Conservation (phyloP, 441 rosid species). For the Macaranga tanarius region DNA sequence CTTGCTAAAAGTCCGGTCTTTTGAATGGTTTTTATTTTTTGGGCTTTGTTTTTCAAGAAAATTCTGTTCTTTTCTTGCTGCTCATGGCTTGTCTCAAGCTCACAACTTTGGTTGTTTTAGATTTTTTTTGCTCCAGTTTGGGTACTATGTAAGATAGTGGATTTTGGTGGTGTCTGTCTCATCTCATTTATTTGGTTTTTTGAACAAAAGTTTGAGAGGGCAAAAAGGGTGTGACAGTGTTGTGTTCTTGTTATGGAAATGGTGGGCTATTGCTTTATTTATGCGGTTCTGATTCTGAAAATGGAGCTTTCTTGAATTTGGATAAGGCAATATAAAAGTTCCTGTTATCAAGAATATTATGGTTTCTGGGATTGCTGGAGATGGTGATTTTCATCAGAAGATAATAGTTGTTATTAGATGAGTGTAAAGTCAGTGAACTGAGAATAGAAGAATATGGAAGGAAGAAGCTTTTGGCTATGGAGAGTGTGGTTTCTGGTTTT, state of each 20-base stretch:
- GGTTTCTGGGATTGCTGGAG: slow-evolving; percentile 34
- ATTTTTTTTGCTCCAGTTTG: slow-evolving; percentile 18
- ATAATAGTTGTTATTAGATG: slow-evolving; percentile 18
- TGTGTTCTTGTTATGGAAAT: slow-evolving; percentile 23
- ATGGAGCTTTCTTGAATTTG: slow-evolving; percentile 22
- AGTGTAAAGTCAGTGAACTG: slow-evolving; percentile 35
- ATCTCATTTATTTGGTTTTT: slow-evolving; percentile 6
- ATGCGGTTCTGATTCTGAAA: slow-evolving; percentile 30
- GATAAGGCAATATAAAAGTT: slow-evolving; percentile 28
- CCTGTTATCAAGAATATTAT: slow-evolving; percentile 27
- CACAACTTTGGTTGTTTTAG: no score
- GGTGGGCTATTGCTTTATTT: slow-evolving; percentile 28
- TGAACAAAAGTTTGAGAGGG: slow-evolving; percentile 8
- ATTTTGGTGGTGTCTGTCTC: no score
- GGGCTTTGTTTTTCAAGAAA: slow-evolving; percentile 53
- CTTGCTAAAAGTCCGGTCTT: slow-evolving; percentile 50
- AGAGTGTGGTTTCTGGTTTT: slow-evolving; percentile 53
- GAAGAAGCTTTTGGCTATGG: slow-evolving; percentile 42
- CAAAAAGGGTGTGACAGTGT: neutral
- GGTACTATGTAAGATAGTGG: slow-evolving; percentile 21
- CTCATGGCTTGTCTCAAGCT: slow-evolving; percentile 27
- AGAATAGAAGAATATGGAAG: slow-evolving; percentile 39
- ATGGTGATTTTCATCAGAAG: slow-evolving; percentile 28
- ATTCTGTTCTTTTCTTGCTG: slow-evolving; percentile 32
- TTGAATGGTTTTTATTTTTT: slow-evolving; percentile 19